These are phyloP conservation scores for Pogostemon cablin DNA, from an alignment of 257 asterid genomes.

Conservation along the genomic window DNA sequence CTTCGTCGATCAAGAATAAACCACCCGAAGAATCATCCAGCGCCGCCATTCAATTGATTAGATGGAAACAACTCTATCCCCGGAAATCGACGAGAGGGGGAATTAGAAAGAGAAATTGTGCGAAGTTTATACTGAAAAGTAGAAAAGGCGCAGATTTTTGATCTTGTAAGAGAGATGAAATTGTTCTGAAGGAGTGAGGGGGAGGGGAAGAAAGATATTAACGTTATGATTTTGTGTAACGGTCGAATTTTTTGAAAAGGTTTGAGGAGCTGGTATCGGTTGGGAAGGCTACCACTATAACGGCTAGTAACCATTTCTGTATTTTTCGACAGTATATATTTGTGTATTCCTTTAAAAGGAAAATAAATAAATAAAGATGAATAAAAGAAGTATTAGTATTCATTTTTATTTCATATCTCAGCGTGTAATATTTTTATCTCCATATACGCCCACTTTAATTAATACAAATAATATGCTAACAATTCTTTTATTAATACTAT, in stretches of 20 bases:
- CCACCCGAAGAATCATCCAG: slow-evolving; percentile 52
- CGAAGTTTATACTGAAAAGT: background rate
- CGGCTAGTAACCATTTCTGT: slow-evolving; percentile 44
- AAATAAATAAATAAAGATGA: too few species aligned
- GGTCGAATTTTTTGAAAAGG: slow-evolving; percentile 53
- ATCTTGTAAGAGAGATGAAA: slow-evolving; percentile 30
- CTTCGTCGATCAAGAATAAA: slow-evolving; percentile 56
- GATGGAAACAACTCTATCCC: background rate
- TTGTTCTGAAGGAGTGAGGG: slow-evolving; percentile 22
- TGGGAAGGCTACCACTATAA: slow-evolving; percentile 37
- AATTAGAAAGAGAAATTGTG: slow-evolving; percentile 1
- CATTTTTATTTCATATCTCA: background rate
- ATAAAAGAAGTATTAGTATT: background rate
- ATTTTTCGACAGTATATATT: slow-evolving; percentile 20
- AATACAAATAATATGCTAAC: background rate
- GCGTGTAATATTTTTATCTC: background rate
- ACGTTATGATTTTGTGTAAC: slow-evolving; percentile 55
- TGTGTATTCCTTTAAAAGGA: background rate
- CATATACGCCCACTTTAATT: background rate
- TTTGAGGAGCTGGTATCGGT: slow-evolving; percentile 37
- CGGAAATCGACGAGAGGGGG: background rate
- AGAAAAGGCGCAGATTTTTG: slow-evolving; percentile 25
- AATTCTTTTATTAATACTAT: too few species aligned
- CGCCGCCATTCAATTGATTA: slow-evolving; percentile 41
- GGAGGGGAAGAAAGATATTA: slow-evolving; percentile 35